These are phyloP conservation scores for Saccharomyces hybrid DNA, from an alignment of 1,139 yeast genomes.

Conservation along the genomic window DNA sequence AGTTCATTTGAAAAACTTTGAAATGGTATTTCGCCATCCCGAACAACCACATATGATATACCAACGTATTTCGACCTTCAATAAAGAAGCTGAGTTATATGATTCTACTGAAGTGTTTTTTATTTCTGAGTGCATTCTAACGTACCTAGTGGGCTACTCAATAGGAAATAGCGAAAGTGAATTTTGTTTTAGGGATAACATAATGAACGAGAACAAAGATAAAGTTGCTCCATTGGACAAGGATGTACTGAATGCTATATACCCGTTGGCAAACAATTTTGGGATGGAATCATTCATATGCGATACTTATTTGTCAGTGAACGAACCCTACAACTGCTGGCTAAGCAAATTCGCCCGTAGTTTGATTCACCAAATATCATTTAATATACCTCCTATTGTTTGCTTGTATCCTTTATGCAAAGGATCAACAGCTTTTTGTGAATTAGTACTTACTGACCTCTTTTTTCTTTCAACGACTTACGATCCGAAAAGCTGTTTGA, in stretches of 20 bases:
- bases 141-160: neutral
- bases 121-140: neutral
- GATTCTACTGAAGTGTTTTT: neutral
- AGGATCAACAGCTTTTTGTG: slow-evolving; percentile 6
- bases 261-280: neutral
- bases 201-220: neutral
- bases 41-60: neutral
- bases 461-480: slow-evolving; percentile 9
- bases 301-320: neutral
- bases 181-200: neutral
- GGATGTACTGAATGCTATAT: slow-evolving; percentile 5
- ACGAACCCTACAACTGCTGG: neutral
- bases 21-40: neutral
- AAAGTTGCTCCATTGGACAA: neutral
- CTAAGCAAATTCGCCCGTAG: neutral
- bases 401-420: slow-evolving; percentile 6
- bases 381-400: slow-evolving; percentile 3
- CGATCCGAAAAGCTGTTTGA: slow-evolving; percentile 10
- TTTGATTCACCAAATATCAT: slow-evolving; percentile 1
- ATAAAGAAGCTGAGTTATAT: neutral
- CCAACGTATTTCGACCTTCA: neutral
- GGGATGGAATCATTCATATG: neutral
- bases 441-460: neutral
- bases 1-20: neutral
- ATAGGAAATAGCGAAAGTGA: neutral